phyloP scores from a whole-genome alignment of 2,329 filamentous ascomycete genomes.

The Sarocladium strictum region DNA sequence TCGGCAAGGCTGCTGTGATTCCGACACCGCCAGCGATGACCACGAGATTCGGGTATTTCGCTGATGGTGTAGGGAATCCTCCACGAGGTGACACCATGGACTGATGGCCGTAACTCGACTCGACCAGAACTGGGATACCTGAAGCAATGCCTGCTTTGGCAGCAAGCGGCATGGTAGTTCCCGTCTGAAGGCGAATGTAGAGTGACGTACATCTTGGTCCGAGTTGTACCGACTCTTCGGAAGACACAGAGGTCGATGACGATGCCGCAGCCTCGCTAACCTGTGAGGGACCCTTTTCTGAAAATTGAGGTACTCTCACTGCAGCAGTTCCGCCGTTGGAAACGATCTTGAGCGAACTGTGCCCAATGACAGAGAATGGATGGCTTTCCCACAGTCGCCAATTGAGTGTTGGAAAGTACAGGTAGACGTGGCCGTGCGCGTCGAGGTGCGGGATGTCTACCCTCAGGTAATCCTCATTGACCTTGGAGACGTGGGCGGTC shows the following conservation, averaged over 20 bases:
- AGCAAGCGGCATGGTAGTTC: conserved; percentile 13
- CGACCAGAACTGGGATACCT: conserved; percentile 15
- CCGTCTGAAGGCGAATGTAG: conserved; percentile 14
- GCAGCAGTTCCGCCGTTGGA: background rate
- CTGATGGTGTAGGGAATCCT: conserved; percentile 7
- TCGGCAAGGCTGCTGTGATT: conserved; percentile 18
- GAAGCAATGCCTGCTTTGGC: background rate
- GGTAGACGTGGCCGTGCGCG: conserved; percentile 21
- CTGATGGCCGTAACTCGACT: conserved; percentile 14
- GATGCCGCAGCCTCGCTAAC: background rate
- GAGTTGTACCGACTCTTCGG: conserved; percentile 10
- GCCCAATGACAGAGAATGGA: conserved; percentile 20
- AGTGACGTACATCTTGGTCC: conserved; percentile 1
- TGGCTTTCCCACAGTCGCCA: conserved; percentile 25
- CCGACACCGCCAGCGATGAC: conserved; percentile 23
- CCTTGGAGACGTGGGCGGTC: conserved; percentile 15
- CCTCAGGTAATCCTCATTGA: conserved; percentile 20
- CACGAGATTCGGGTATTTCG: conserved; percentile 17
- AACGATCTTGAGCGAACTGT: conserved; percentile 8
- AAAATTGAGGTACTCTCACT: background rate
- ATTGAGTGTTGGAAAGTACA: conserved; percentile 20
- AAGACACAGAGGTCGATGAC: background rate
- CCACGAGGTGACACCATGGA: background rate
- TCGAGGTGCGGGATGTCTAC: conserved; percentile 19
- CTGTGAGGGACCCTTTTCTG: background rate